Base-by-base conservation (phyloP, 139 green algal species). In the Trebouxia sp. region DNA sequence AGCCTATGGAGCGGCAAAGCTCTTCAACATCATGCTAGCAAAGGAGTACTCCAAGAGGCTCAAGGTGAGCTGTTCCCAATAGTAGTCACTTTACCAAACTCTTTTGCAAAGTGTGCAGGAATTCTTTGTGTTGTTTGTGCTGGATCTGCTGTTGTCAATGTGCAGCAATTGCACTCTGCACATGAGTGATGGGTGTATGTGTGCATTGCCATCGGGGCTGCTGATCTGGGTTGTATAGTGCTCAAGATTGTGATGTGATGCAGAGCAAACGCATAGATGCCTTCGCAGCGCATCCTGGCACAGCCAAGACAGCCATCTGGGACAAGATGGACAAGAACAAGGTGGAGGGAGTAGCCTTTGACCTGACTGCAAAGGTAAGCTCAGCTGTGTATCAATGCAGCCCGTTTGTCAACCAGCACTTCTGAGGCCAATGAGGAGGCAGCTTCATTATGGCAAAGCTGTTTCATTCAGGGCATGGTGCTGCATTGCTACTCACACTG, bases 21-120 rank as follows among this genome's bases (percentile, higher is more conserved):
- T 82, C 12, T 82, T 78, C 78, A 82, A 82, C 45, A 76, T 82
- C 62, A 82, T 82, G 78, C 30, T 48, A 24, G 43, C 62, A n/a
- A 50, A 39, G 11, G 78, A 76, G 62, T 55, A 77, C 30, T 50
- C 69, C 65, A 51, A 48, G 35, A 43, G 56, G 11, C 76, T 77
- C n/a, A 77, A 77, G 26, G 76, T 65, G 22, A 38, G 15, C 9
- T 78, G 69, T 30, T 24, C 37, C 56, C 45, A 47, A n/a, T 6
- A n/a, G n/a, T n/a, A n/a, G n/a, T n/a, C n/a, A n/a, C n/a, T n/a
- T n/a, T n/a, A n/a, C n/a, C n/a, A n/a, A n/a, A n/a, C n/a, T n/a
- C n/a, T n/a, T n/a, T n/a, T n/a, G n/a, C n/a, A n/a, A n/a, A n/a
- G n/a, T n/a, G n/a, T n/a, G n/a, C n/a, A n/a, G n/a, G n/a, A n/a